Evolutionary conservation across 768 basidiomycete genomes (phyloP), one percentile per base, ranked within the genome.

Genomic region (Pisolithus albus): DNA sequence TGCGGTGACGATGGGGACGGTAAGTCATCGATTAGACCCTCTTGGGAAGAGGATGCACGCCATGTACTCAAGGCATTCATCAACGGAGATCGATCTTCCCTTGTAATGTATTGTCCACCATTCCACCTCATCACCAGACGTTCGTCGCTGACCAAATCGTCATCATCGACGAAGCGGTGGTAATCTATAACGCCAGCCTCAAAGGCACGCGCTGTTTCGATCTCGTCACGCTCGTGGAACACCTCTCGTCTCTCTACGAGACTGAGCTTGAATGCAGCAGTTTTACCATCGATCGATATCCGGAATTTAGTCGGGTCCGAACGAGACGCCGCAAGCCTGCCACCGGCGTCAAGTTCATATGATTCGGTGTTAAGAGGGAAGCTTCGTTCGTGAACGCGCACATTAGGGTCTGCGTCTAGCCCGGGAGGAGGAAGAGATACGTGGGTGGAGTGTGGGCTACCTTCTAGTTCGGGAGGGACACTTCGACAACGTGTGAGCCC

Each of bases 91-190:
- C 76, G 80, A 59, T 89, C 88, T 38, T 73, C 70, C 55, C 83
- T 83, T n/a, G 84, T 86, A 49, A 92, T 82, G 64, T 87, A 93
- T 86, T 77, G 80, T 46, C 77, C 75, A 9, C 75, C 78, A 38
- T 76, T 75, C 83, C 89, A 94, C 53, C 80, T 75, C 47, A 94
- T 78, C 3, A 92, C 86, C 36, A 95, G 74, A 26, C 77, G 68
- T 7, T 81, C 77, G 59, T 86, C 78, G 34, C 74, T 68, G 5
- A 86, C 78, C 24, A 92, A 64, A 6, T 64, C 63, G 13, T 80
- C 80, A 50, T 91, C 82, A 28, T 79, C 74, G 47, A 95, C 64
- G 52, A 96, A 85, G 30, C 66, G 71, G 18, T 75, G 63, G 59
- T 84, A 89, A 30, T 82, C 76, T 24, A 95, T 68, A 56, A 80